Conservation (phyloP, 1,139 yeast genomes). For the Sugiyamaella castrensis region DNA sequence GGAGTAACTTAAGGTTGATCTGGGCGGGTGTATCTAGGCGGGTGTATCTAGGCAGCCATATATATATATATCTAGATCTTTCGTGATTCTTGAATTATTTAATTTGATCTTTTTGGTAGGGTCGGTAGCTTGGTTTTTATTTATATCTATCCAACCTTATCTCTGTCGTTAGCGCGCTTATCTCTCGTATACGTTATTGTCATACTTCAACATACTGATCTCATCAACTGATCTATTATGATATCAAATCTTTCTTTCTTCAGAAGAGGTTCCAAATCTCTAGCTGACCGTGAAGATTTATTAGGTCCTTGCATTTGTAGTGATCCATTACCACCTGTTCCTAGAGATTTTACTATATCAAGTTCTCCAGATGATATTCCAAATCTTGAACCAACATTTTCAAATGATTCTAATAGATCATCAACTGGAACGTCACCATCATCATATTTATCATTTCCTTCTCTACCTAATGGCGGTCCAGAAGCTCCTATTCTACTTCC, state of each 20-base stretch:
- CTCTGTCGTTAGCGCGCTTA: too few relatives aligned
- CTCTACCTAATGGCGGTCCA: slow-evolving; percentile 20
- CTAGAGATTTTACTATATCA: background rate
- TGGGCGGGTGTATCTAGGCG: too few relatives aligned
- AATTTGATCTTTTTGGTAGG: too few relatives aligned
- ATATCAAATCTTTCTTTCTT: background rate
- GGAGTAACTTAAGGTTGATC: too few relatives aligned
- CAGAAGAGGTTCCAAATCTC: background rate
- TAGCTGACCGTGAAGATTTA: background rate
- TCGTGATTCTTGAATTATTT: too few relatives aligned
- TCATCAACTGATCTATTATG: too few relatives aligned
- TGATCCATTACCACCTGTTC: background rate
- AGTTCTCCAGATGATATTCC: background rate
- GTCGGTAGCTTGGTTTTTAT: too few relatives aligned
- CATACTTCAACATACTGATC: too few relatives aligned
- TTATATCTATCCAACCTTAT: too few relatives aligned
- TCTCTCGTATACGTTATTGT: too few relatives aligned
- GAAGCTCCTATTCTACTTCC: slow-evolving; percentile 33
- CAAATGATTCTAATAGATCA: background rate
- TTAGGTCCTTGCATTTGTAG: slow-evolving; percentile 5
- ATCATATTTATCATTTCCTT: slow-evolving; percentile 5
- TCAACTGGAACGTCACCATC: background rate
- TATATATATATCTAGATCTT: too few relatives aligned
- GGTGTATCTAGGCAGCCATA: too few relatives aligned
- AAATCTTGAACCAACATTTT: slow-evolving; percentile 6